These are phyloP conservation scores for Bruguiera hainesii DNA, from an alignment of 441 rosid genomes.

Conservation along the genomic window DNA sequence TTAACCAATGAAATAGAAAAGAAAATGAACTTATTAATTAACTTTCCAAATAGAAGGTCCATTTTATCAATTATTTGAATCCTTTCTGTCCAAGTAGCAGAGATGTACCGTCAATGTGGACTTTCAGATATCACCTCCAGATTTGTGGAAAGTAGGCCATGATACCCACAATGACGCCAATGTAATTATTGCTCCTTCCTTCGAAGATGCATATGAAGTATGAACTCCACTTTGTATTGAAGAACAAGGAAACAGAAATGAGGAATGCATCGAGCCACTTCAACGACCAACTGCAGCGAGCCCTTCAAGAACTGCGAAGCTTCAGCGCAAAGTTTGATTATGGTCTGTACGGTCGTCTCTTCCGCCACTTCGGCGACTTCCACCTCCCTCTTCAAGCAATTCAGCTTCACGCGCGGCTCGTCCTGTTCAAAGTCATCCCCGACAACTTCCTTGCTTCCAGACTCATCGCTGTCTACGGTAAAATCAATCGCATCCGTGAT, in stretches of 20 bases:
- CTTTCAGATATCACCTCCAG: neutral
- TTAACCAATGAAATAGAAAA: too few relatives aligned
- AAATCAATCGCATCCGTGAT: constrained; percentile 28
- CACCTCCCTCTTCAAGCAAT: constrained; percentile 59
- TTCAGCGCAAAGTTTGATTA: constrained; percentile 34
- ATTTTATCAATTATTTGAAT: too few relatives aligned
- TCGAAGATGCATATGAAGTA: neutral
- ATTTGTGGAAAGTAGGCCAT: neutral
- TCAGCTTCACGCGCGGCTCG: constrained; percentile 75
- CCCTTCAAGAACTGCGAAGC: constrained; percentile 26
- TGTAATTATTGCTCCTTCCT: neutral
- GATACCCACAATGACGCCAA: neutral
- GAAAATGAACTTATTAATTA: too few relatives aligned
- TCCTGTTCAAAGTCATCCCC: constrained; percentile 43
- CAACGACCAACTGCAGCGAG: constrained; percentile 33
- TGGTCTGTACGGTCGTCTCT: constrained; percentile 52
- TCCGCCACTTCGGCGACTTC: constrained; percentile 51
- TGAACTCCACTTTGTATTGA: neutral
- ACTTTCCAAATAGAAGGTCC: too few relatives aligned
- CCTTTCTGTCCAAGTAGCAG: too few relatives aligned
- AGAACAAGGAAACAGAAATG: constrained; percentile 1
- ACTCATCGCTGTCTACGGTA: constrained; percentile 51
- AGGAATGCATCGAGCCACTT: constrained; percentile 16
- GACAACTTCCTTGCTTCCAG: constrained; percentile 75
- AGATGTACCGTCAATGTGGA: neutral